Conservation (phyloP, 129 eudicot species). For the Arctium lappa region DNA sequence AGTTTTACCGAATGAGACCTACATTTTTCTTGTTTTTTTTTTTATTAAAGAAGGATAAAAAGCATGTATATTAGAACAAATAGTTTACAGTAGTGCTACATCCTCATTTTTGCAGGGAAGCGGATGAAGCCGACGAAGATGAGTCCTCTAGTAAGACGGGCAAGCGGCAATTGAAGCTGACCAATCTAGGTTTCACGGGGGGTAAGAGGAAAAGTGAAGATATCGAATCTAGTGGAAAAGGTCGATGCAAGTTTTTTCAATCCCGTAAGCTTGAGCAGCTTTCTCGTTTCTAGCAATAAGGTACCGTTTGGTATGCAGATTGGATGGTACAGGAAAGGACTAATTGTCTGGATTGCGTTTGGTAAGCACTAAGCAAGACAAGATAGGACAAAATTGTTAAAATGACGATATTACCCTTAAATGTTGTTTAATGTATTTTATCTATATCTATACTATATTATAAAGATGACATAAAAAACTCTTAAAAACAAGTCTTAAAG, state of each 20-base stretch:
- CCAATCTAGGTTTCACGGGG: slow-evolving; percentile 68
- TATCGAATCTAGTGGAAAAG: slow-evolving; percentile 81
- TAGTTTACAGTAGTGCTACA: not conserved
- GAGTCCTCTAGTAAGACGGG: slow-evolving; percentile 37
- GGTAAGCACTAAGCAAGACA: too few relatives aligned
- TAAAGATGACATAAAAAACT: too few relatives aligned
- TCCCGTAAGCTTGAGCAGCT: slow-evolving; percentile 84
- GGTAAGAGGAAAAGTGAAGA: slow-evolving; percentile 78
- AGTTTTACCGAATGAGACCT: not conserved
- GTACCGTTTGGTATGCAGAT: not conserved
- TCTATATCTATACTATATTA: too few relatives aligned
- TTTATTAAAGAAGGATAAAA: not conserved
- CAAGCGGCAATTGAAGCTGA: slow-evolving; percentile 69
- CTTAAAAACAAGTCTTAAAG: too few relatives aligned
- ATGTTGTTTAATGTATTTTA: too few relatives aligned
- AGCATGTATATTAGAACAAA: not conserved
- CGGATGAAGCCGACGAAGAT: slow-evolving; percentile 64
- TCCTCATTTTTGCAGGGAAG: slow-evolving; percentile 51
- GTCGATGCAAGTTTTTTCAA: slow-evolving; percentile 92
- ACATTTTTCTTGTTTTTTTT: slow-evolving; percentile 2
- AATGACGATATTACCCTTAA: too few relatives aligned
- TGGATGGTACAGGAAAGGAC: too few relatives aligned
- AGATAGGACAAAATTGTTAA: too few relatives aligned
- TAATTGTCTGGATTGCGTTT: too few relatives aligned
- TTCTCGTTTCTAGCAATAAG: slow-evolving; percentile 46